These are phyloP conservation scores for Chlorociboria aeruginascens DNA, from an alignment of 495 filamentous ascomycete species.

Conservation along the genomic window DNA sequence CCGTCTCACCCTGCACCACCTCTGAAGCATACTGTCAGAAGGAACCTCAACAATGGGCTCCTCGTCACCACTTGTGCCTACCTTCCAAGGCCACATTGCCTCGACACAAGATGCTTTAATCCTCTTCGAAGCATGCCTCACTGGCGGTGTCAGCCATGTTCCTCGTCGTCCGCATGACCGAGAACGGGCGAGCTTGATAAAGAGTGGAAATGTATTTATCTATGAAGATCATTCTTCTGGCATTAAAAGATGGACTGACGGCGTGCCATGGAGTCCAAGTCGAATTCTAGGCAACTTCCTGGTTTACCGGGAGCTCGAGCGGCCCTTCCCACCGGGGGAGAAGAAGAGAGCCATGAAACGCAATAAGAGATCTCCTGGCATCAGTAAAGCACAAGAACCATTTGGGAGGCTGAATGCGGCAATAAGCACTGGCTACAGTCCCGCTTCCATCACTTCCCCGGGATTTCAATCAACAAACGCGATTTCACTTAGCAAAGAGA, in stretches of 20 bases:
- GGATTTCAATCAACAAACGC: slow-evolving; percentile 28
- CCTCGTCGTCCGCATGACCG: slow-evolving; percentile 76
- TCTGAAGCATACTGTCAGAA: not conserved
- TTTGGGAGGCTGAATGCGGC: slow-evolving; percentile 5
- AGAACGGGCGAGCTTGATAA: slow-evolving; percentile 61
- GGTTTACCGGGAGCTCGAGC: slow-evolving; percentile 77
- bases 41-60: slow-evolving; percentile 7
- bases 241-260: slow-evolving; percentile 92
- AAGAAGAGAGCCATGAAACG: slow-evolving; percentile 81
- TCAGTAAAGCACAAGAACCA: slow-evolving; percentile 14
- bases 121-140: slow-evolving; percentile 63
- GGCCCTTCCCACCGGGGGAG: slow-evolving; percentile 73
- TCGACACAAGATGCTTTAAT: slow-evolving; percentile 65
- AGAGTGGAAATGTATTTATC: slow-evolving; percentile 76
- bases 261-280: slow-evolving; percentile 80
- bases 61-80: slow-evolving; percentile 26
- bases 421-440: slow-evolving; percentile 7
- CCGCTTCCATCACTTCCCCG: slow-evolving; percentile 23
- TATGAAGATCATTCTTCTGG: slow-evolving; percentile 82
- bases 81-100: slow-evolving; percentile 53
- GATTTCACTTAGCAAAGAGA: slow-evolving; percentile 20
- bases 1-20: slow-evolving; percentile 2
- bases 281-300: slow-evolving; percentile 81
- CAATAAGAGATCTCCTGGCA: slow-evolving; percentile 25
- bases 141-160: slow-evolving; percentile 56